Base-by-base conservation (phyloP, 345 rosid genomes). In the Murraya koenigii region DNA sequence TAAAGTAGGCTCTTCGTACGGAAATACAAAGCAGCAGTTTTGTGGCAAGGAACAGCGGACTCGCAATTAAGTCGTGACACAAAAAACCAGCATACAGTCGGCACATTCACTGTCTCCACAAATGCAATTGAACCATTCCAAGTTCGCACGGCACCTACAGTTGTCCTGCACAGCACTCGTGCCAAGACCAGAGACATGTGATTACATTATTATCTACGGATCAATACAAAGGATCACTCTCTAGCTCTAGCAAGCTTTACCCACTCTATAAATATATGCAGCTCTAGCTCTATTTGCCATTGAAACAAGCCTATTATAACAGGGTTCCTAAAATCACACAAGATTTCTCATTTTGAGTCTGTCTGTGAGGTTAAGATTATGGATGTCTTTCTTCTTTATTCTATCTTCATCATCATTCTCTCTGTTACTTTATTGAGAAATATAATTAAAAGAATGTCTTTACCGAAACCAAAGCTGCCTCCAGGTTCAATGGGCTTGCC, bases 401-500 rank as follows among this genome's bases (percentile, higher is more conserved):
- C 28, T 56, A 5, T 77, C 41, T 66, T 62, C 35, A 25, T 39
- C 41, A 70, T 66, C 33, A 52, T 81, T 2, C 6, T 81, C 64
- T 44, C 32, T 17, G 39, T 66, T 4, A 58, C 28, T 26, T 32
- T 66, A 32, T 49, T 72, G 36, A 64, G 7, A 75, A 39, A 32
- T 8, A 30, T 17, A 49, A 23, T 32, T 39, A 13, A 11, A 44
- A 44, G 49, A 44, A 2, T 6, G 33, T 39, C 58, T 17, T 4
- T 19, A 10, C 33, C 19, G 4, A 52, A 14, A 8, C 35, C 25
- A 41, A 59, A n/a, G 62, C 85, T 89, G 30, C 90, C 93, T 3
- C 93, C 93, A 6, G 93, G 93, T 23, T 86, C 90, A 72, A 59
- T 89, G 79, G 93, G 93, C 1, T 89, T 87, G 89, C 93, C 93